phyloP scores from a whole-genome alignment of 148 eudicot species.

The Silene latifolia region DNA sequence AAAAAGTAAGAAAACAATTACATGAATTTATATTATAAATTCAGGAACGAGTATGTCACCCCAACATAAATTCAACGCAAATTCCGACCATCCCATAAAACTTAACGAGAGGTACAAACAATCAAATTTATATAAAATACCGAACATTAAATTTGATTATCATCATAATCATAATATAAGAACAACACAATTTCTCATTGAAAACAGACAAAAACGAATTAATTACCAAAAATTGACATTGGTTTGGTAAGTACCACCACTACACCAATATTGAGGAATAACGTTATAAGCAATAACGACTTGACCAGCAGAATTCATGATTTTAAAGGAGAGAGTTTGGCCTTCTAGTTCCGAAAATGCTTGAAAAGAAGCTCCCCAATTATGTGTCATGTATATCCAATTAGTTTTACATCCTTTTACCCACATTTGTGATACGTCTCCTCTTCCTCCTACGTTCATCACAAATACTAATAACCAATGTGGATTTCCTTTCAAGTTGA shows the following conservation, averaged over 20 bases:
- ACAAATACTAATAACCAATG: slow-evolving; percentile 41
- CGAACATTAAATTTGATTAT: no score
- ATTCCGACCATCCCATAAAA: background rate
- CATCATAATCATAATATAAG: no score
- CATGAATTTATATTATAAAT: no score
- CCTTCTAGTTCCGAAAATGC: slow-evolving; percentile 54
- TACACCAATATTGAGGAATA: slow-evolving; percentile 54
- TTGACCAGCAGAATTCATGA: slow-evolving; percentile 41
- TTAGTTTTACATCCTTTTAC: slow-evolving; percentile 55
- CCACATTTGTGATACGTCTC: slow-evolving; percentile 68
- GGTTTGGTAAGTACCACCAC: slow-evolving; percentile 49
- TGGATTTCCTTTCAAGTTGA: slow-evolving; percentile 37
- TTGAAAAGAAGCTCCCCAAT: slow-evolving; percentile 92
- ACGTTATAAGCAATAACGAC: slow-evolving; percentile 46
- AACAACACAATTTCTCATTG: no score
- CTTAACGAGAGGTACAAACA: no score
- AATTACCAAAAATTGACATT: slow-evolving; percentile 44
- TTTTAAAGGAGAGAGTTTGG: slow-evolving; percentile 62
- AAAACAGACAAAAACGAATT: no score
- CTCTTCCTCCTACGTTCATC: slow-evolving; percentile 48
- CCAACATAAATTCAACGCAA: background rate
- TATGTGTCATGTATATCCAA: slow-evolving; percentile 78
- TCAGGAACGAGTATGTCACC: background rate
- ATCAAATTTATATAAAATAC: no score
- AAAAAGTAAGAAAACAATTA: no score